phyloP scores from a whole-genome alignment of 1,139 yeast genomes.

The Candida tropicalis region DNA sequence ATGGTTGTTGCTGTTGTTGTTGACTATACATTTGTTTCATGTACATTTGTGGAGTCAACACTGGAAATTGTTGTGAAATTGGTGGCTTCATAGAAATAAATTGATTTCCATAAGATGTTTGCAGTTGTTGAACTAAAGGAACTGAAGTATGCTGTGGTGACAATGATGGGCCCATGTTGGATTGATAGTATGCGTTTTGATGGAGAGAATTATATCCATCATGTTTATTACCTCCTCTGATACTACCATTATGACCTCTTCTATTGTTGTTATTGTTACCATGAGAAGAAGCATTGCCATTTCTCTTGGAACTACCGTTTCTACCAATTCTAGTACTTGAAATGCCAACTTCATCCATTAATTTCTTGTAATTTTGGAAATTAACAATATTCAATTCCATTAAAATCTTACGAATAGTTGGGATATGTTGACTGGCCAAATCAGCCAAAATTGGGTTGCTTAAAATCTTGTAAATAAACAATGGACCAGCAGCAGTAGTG shows the following conservation, averaged over 20 bases:
- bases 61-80: slow-evolving; percentile 11
- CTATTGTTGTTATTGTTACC: slow-evolving; percentile 6
- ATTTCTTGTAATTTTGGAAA: slow-evolving; percentile 78
- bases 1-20: slow-evolving; percentile 15
- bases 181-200: slow-evolving; percentile 8
- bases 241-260: slow-evolving; percentile 1
- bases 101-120: slow-evolving; percentile 1
- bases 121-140: background rate
- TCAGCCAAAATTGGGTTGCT: slow-evolving; percentile 57
- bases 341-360: slow-evolving; percentile 92
- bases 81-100: slow-evolving; percentile 9
- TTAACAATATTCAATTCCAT: slow-evolving; percentile 56
- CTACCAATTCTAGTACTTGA: slow-evolving; percentile 39
- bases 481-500: slow-evolving; percentile 67
- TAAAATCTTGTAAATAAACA: slow-evolving; percentile 79
- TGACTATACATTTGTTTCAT: slow-evolving; percentile 15
- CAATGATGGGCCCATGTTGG: background rate
- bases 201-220: slow-evolving; percentile 7
- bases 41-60: slow-evolving; percentile 14
- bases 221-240: slow-evolving; percentile 7
- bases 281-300: slow-evolving; percentile 4
- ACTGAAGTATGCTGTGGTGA: slow-evolving; percentile 8
- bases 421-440: slow-evolving; percentile 16
- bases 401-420: slow-evolving; percentile 61
- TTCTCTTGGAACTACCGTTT: slow-evolving; percentile 21